These are phyloP conservation scores for Diplosphaera chodatii DNA, from an alignment of 139 green algal species.

Conservation along the genomic window DNA sequence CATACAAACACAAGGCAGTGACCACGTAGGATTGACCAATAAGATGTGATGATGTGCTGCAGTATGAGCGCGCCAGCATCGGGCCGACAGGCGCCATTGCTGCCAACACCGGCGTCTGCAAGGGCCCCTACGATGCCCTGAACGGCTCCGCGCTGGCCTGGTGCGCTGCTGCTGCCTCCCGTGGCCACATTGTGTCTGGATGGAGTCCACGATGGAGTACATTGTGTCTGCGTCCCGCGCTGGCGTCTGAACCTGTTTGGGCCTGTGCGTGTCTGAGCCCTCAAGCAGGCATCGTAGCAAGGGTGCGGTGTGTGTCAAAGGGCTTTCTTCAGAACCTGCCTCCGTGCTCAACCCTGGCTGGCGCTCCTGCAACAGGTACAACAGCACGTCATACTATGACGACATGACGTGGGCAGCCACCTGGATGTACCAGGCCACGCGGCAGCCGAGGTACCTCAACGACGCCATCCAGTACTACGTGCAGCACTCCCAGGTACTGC, in stretches of 20 bases:
- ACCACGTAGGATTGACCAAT: no score
- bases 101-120: constrained; percentile 28
- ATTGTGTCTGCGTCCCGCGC: no score
- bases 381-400: constrained; percentile 42
- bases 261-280: no score
- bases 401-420: constrained; percentile 56
- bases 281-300: no score
- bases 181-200: no score
- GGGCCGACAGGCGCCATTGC: not conserved
- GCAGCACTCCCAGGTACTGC: constrained; percentile 15
- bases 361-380: constrained; percentile 24
- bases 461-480: constrained; percentile 43
- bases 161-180: not conserved
- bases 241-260: no score
- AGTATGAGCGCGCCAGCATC: not conserved
- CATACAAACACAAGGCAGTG: no score
- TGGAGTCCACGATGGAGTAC: no score
- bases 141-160: not conserved
- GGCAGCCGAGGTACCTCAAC: constrained; percentile 39
- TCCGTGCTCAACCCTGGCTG: no score
- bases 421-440: constrained; percentile 48
- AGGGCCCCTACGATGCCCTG: constrained; percentile 33
- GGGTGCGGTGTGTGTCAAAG: no score
- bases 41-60: no score
- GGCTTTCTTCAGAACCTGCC: no score